phyloP scores from a whole-genome alignment of 805 yeast species.

The Kodamaea nitidulidarum region DNA sequence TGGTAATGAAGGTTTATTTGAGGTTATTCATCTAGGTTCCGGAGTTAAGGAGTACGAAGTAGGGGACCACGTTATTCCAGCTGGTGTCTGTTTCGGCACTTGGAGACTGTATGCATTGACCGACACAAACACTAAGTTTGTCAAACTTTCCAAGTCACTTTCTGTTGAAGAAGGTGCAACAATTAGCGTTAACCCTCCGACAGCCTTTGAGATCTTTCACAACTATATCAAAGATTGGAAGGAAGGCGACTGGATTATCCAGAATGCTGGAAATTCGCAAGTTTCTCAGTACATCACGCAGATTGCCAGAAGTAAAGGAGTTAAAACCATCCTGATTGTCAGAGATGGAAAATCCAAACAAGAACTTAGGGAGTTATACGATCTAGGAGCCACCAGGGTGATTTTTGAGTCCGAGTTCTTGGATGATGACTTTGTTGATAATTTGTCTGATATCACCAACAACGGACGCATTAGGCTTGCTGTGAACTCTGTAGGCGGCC shows the following conservation, averaged over 20 bases:
- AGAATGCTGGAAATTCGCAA: constrained; percentile 33
- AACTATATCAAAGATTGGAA: constrained; percentile 21
- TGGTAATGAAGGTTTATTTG: too few species aligned
- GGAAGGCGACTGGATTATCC: constrained; percentile 30
- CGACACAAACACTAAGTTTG: constrained; percentile 6
- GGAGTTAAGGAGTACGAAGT: constrained; percentile 12
- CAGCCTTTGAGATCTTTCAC: constrained; percentile 19
- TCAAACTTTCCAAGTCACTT: constrained; percentile 5
- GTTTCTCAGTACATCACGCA: constrained; percentile 30
- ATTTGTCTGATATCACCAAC: too few species aligned
- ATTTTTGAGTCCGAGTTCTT: too few species aligned
- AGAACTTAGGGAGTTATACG: too few species aligned
- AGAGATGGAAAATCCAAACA: too few species aligned
- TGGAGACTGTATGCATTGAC: constrained; percentile 21
- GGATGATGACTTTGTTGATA: too few species aligned
- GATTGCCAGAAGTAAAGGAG: too few species aligned
- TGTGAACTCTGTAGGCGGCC: constrained; percentile 31
- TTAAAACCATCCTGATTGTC: too few species aligned
- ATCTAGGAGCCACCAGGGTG: too few species aligned
- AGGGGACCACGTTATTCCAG: constrained; percentile 20
- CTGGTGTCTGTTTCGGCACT: constrained; percentile 19
- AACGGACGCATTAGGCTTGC: too few species aligned
- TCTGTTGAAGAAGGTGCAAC: constrained; percentile 18
- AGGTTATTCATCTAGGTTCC: constrained; percentile 15
- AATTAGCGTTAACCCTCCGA: constrained; percentile 19